Evolutionary conservation across 1,139 yeast genomes (phyloP).

Genomic region (Sugiyamaella novakii): DNA sequence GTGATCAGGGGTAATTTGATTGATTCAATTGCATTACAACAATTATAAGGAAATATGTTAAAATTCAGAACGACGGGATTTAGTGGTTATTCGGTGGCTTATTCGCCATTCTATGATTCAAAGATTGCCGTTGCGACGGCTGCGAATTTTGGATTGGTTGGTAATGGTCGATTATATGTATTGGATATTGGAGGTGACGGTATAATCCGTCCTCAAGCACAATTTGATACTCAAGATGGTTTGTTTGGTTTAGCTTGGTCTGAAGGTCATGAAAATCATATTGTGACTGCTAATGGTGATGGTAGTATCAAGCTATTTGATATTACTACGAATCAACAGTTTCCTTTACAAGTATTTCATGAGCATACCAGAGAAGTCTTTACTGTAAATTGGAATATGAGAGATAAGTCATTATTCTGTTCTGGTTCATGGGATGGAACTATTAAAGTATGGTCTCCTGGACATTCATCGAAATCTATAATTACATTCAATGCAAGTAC

Average conservation of each 20-base stretch:
- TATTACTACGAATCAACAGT: conserved; percentile 55
- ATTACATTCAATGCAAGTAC: conserved; percentile 45
- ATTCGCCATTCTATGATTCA: conserved; percentile 90
- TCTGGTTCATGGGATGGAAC: conserved; percentile 93
- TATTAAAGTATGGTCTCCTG: conserved; percentile 72
- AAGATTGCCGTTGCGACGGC: conserved; percentile 88
- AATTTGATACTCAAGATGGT: conserved; percentile 93
- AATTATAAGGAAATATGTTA: conserved; percentile 52
- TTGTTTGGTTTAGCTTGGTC: conserved; percentile 89
- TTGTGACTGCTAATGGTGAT: conserved; percentile 83
- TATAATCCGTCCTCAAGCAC: conserved; percentile 52
- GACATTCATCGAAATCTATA: conserved; percentile 56
- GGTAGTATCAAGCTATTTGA: conserved; percentile 86
- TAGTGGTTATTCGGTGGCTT: conserved; percentile 85
- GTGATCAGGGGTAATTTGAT: conserved; percentile 41
- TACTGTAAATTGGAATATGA: conserved; percentile 81
- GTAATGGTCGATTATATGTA: conserved; percentile 81
- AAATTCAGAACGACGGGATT: conserved; percentile 75
- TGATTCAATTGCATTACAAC: conserved; percentile 32
- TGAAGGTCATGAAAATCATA: conserved; percentile 84
- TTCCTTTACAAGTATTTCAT: conserved; percentile 56
- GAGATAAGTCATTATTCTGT: conserved; percentile 70
- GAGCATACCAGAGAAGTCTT: conserved; percentile 90
- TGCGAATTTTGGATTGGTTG: conserved; percentile 91
- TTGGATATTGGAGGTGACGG: conserved; percentile 72